phyloP scores from a whole-genome alignment of 768 basidiomycete species.

The Phlebiopsis gigantea region DNA sequence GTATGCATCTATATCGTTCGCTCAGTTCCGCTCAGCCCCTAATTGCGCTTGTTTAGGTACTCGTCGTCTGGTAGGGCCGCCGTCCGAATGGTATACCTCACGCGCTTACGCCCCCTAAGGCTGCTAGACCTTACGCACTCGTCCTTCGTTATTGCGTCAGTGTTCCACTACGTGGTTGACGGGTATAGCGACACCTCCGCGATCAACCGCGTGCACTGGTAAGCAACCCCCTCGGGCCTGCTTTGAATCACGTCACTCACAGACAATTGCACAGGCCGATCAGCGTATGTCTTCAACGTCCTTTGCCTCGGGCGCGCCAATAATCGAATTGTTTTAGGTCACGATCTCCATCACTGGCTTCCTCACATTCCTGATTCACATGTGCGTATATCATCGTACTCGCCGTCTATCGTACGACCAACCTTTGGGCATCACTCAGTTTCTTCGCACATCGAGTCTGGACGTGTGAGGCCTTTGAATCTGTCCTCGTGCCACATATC shows the following conservation, averaged over 20 bases:
- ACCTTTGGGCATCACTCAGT: neutral
- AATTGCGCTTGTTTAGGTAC: neutral
- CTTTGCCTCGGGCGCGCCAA: neutral
- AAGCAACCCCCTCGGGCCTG: neutral
- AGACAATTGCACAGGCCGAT: conserved; percentile 10
- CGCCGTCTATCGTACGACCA: neutral
- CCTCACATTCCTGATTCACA: conserved; percentile 14
- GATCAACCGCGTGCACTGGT: conserved; percentile 10
- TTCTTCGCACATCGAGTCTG: conserved; percentile 16
- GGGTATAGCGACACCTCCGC: conserved; percentile 1
- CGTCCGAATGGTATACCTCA: neutral
- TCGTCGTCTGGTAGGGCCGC: neutral
- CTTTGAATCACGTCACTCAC: neutral
- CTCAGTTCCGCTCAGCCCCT: neutral
- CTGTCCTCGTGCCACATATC: neutral
- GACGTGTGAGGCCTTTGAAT: conserved; percentile 13
- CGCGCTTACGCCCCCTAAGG: neutral
- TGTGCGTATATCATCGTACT: conserved; percentile 2
- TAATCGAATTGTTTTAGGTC: neutral
- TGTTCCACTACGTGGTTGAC: conserved; percentile 11
- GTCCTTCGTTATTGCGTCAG: conserved; percentile 9
- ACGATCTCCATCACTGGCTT: conserved; percentile 10
- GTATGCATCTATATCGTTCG: neutral
- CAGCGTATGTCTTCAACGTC: neutral
- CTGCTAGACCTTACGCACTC: conserved; percentile 14